Base-by-base conservation (phyloP, 164 flowering plant genomes). In the Liquidambar formosana region DNA sequence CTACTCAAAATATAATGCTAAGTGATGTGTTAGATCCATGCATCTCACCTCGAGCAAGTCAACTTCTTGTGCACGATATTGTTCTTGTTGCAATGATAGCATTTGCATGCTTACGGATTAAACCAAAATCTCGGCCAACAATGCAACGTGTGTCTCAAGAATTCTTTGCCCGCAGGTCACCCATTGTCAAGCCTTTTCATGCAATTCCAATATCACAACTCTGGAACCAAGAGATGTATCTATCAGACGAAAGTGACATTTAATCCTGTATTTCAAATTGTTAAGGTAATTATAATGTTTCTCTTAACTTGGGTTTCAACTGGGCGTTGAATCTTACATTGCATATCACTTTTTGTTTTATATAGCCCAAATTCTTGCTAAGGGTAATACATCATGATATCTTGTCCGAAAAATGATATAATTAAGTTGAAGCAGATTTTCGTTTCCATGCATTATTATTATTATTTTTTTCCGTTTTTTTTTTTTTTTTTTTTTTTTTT, bases 101-200 rank as follows among this genome's bases (percentile, higher is more conserved):
- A 52, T 46, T 76, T 43, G 72, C 72, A 43, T 71, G 79, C 49
- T 11, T 76, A 9, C 11, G 45, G 5, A 1, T 63, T 26, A 16
- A 72, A 1, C 79, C 71, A 12, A 69, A 60, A 18, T 60, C 43
- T 21, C 62, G 79, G 11, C 79, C 76, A 22, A 68, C 79, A 46
- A 76, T 72, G 79, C 33, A 57, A 16, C 16, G 12, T 10, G 67
- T 75, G 21, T 76, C 72, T 58, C 62, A 68, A 5, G 51, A 57
- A n/a, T 54, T 72, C 54, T 18, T 8, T 6, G 45, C 19, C 23
- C 46, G 44, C 12, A 43, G 23, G 4, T 28, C 12, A 18, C 57
- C 67, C 47, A 19, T 61, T 9, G 21, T 4, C 21, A 21, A 62
- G 23, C 61, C 22, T 1, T 23, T 47, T 10, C 19, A 46, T 26